A percentile compares a stretch with the other conserved stretches of the same genome.
Evolutionary conservation across 805 yeast species (phyloP).

Genomic region (Kodamaea sagamina): DNA sequence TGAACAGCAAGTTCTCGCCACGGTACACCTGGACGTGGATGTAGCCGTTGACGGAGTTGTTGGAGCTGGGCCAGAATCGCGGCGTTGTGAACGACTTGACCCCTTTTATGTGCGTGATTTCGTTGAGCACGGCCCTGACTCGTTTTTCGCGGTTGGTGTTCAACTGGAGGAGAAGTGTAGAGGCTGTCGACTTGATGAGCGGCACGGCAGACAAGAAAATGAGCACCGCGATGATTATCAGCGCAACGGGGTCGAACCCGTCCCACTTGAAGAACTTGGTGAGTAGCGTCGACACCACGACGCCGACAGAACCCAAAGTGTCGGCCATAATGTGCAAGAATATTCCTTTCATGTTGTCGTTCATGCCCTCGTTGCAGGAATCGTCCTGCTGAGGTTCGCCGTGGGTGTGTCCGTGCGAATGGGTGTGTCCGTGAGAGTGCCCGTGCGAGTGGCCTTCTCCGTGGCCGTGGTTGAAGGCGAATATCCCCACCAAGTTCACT

Average conservation of each 20-base stretch:
- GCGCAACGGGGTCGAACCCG: conserved; percentile 91
- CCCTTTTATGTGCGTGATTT: conserved; percentile 70
- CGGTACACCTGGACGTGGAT: conserved; percentile 73
- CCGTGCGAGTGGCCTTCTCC: conserved; percentile 40
- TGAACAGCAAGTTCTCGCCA: conserved; percentile 64
- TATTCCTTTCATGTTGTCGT: conserved; percentile 87
- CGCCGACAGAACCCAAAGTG: conserved; percentile 95
- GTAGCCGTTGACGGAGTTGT: conserved; percentile 52
- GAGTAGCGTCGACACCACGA: conserved; percentile 82
- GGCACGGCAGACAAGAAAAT: conserved; percentile 85
- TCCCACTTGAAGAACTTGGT: conserved; percentile 66
- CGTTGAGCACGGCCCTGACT: conserved; percentile 65
- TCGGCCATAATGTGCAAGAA: conserved; percentile 94
- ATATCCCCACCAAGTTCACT: conserved; percentile 89
- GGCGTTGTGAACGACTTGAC: conserved; percentile 86
- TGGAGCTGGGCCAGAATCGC: conserved; percentile 76
- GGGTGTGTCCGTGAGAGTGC: conserved; percentile 35
- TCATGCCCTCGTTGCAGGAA: conserved; percentile 29
- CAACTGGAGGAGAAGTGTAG: conserved; percentile 66
- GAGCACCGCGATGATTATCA: conserved; percentile 78
- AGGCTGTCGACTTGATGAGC: conserved; percentile 76
- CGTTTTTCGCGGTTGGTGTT: conserved; percentile 58
- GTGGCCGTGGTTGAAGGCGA: conserved; percentile 90
- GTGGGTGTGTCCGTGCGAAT: conserved; percentile 25
- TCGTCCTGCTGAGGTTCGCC: conserved; percentile 4